These are phyloP conservation scores for Rubia yunnanensis DNA, from an alignment of 257 asterid species.

Conservation along the genomic window DNA sequence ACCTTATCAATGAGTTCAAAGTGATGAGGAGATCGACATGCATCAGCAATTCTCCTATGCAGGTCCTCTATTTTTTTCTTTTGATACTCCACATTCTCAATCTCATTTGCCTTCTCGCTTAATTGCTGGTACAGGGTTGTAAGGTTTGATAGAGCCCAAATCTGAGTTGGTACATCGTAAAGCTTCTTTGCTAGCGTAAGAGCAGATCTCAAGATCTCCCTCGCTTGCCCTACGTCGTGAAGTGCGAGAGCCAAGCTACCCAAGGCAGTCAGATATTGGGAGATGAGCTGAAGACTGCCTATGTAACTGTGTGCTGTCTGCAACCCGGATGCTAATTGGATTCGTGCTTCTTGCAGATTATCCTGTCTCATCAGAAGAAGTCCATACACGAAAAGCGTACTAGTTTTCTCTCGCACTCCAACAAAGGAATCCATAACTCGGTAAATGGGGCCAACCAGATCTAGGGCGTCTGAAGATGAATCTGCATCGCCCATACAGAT, in stretches of 20 bases:
- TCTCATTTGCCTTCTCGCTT: conserved; percentile 65
- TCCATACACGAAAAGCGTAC: conserved; percentile 70
- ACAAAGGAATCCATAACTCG: conserved; percentile 70
- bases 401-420: conserved; percentile 87
- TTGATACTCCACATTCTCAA: conserved; percentile 61
- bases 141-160: conserved; percentile 75
- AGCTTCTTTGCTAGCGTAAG: conserved; percentile 88
- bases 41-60: conserved; percentile 56
- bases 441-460: conserved; percentile 78
- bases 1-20: conserved; percentile 56
- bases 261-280: conserved; percentile 81
- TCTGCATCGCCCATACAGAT: conserved; percentile 94
- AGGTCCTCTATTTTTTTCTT: conserved; percentile 68
- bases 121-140: conserved; percentile 86
- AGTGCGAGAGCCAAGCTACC: conserved; percentile 87
- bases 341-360: conserved; percentile 88
- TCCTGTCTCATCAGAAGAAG: conserved; percentile 85
- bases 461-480: conserved; percentile 87
- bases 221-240: conserved; percentile 91
- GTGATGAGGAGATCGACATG: conserved; percentile 61
- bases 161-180: conserved; percentile 82
- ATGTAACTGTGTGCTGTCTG: conserved; percentile 72
- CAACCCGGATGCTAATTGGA: conserved; percentile 83
- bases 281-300: conserved; percentile 95
- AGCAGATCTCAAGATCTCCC: conserved; percentile 91